phyloP scores from a whole-genome alignment of 2,329 filamentous ascomycete genomes.

The Apiospora koreana region DNA sequence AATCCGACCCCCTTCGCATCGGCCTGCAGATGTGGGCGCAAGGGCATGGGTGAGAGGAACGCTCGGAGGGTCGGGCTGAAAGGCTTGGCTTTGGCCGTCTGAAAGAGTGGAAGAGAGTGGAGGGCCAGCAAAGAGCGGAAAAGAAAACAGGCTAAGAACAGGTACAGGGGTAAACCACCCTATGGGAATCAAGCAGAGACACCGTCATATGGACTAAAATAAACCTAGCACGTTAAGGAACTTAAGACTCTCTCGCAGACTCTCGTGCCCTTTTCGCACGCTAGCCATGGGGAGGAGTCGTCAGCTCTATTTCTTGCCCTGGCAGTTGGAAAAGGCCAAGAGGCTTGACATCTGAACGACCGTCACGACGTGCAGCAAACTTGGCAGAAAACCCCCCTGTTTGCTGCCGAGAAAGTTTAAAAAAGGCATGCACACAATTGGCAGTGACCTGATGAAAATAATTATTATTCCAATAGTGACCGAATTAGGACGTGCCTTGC shows the following conservation, averaged over 20 bases:
- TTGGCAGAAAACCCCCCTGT: background rate
- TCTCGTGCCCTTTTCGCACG: background rate
- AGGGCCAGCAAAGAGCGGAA: background rate
- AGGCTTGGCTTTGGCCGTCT: background rate
- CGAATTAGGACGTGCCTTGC: background rate
- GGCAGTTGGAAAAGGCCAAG: background rate
- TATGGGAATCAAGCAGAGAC: conserved; percentile 1
- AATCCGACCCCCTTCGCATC: background rate
- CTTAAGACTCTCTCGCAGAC: background rate
- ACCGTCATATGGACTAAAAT: background rate
- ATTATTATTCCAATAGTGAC: background rate
- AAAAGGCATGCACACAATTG: background rate
- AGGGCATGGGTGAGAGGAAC: background rate
- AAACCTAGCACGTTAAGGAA: no score
- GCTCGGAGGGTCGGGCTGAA: background rate
- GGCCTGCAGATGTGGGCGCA: background rate
- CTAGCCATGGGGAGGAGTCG: background rate
- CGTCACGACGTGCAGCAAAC: background rate
- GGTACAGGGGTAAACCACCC: background rate
- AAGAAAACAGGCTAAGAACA: background rate
- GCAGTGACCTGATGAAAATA: background rate
- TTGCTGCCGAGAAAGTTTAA: background rate
- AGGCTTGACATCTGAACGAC: background rate
- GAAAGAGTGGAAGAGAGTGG: no score
- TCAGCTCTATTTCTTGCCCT: background rate